phyloP scores from a whole-genome alignment of 768 basidiomycete genomes.

The Mycena haematopus region DNA sequence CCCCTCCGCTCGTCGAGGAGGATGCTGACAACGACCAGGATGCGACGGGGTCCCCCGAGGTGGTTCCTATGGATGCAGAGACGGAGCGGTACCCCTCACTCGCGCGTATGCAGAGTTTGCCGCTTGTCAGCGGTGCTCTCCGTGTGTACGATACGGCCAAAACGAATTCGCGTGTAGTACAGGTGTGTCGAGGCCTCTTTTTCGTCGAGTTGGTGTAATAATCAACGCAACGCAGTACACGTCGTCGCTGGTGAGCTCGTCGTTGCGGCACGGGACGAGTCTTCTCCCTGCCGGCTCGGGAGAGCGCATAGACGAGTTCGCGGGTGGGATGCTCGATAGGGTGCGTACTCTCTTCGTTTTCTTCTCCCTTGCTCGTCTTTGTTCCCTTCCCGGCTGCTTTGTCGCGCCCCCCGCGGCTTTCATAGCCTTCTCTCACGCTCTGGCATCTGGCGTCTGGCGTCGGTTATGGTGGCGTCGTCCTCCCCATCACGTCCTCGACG shows the following conservation, averaged over 20 bases:
- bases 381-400: too few relatives aligned
- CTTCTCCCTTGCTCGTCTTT: conserved; percentile 5
- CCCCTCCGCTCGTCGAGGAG: conserved; percentile 12
- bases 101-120: conserved; percentile 67
- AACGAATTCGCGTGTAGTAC: conserved; percentile 83
- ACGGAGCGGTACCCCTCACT: conserved; percentile 42
- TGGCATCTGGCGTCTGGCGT: too few relatives aligned
- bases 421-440: too few relatives aligned
- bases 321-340: conserved; percentile 85
- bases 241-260: conserved; percentile 79
- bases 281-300: conserved; percentile 72
- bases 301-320: conserved; percentile 83
- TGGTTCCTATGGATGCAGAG: background rate
- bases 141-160: conserved; percentile 84
- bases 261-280: conserved; percentile 83
- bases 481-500: too few relatives aligned
- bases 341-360: conserved; percentile 50
- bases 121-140: conserved; percentile 75
- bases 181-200: conserved; percentile 56
- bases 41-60: background rate
- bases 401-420: too few relatives aligned
- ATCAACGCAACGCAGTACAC: conserved; percentile 62
- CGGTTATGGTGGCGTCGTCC: too few relatives aligned
- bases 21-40: background rate
- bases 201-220: background rate